These are phyloP conservation scores for Ambrosia artemisiifolia DNA, from an alignment of 129 eudicot species.

Conservation along the genomic window DNA sequence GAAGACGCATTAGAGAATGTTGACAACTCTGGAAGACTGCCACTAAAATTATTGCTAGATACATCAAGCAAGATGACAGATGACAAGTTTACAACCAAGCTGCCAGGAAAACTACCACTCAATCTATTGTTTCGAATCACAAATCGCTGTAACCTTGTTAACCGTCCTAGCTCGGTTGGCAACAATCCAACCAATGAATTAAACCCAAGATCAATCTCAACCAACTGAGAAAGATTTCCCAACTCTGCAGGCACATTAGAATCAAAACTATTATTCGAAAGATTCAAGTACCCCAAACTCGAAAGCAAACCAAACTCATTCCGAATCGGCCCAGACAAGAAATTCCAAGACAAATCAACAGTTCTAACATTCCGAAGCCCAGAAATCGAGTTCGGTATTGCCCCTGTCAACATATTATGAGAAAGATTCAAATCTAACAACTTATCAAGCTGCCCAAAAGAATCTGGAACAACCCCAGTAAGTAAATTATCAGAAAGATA, in stretches of 20 bases:
- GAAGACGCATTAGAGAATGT: conserved; percentile 21
- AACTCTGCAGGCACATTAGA: conserved; percentile 53
- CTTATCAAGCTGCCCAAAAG: conserved; percentile 38
- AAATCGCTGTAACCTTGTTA: conserved; percentile 43
- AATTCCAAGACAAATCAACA: conserved; percentile 64
- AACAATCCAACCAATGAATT: conserved; percentile 52
- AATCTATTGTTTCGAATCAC: conserved; percentile 43
- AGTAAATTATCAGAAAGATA: conserved; percentile 47
- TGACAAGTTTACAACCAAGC: conserved; percentile 29
- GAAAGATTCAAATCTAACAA: conserved; percentile 56
- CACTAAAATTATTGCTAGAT: conserved; percentile 44
- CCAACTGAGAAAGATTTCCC: conserved; percentile 47
- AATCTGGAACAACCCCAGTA: conserved; percentile 52
- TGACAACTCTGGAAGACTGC: conserved; percentile 36
- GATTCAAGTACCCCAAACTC: conserved; percentile 38
- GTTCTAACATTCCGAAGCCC: conserved; percentile 38
- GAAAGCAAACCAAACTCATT: conserved; percentile 40
- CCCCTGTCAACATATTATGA: conserved; percentile 52
- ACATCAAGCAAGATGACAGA: conserved; percentile 41
- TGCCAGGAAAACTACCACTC: conserved; percentile 37
- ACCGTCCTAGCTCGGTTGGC: conserved; percentile 37
- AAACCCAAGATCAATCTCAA: conserved; percentile 56
- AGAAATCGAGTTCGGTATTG: conserved; percentile 49
- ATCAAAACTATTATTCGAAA: conserved; percentile 53
- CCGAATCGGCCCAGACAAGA: conserved; percentile 61